Evolutionary conservation across 345 rosid genomes (phyloP), one percentile per base, ranked within the genome.

Genomic region (Hypericum androsaemum): DNA sequence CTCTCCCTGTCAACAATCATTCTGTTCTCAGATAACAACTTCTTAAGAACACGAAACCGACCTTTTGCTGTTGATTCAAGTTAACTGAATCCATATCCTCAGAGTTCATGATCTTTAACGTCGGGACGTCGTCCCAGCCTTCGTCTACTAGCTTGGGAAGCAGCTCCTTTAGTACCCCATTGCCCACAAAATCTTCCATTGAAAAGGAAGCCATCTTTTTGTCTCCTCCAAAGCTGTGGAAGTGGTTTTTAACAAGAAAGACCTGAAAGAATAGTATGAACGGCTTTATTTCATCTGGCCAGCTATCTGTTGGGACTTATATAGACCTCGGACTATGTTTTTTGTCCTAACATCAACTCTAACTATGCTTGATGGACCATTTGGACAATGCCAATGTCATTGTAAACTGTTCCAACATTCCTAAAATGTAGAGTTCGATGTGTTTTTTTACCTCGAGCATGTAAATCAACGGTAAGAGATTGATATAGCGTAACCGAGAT

Each of bases 61-160:
- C 86, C 80, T 78, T 80, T 49, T 83, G 78, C 41, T 52, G 64
- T 12, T 37, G 86, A 63, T 79, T 70, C 87, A 83, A 65, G 67
- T 54, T 64, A 10, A 80, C 54, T 52, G 72, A 66, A 43, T 67
- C 77, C 82, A 74, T 76, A 39, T 76, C 92, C 37, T 76, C 84
- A 12, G 77, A 14, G 47, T 63, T 76, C 84, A 80, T 76, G 44
- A 80, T 72, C 80, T 80, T 83, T 56, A 80, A 65, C 39, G 92
- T 78, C 39, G 83, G 84, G 0, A 83, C 81, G 41, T 83, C 87
- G 57, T 80, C 92, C 87, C 92, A 83, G 0, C 87, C 92, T 68
- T 78, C 84, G 17, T 83, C 82, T 10, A 78, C 10, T 56, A 80
- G 64, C 66, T 64, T 80, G 39, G 82, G 82, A 12, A 80, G 77